Percentiles rank a stretch among this genome's conserved stretches.
phyloP scores from a whole-genome alignment of 768 basidiomycete genomes.

The Boletus huronensis region DNA sequence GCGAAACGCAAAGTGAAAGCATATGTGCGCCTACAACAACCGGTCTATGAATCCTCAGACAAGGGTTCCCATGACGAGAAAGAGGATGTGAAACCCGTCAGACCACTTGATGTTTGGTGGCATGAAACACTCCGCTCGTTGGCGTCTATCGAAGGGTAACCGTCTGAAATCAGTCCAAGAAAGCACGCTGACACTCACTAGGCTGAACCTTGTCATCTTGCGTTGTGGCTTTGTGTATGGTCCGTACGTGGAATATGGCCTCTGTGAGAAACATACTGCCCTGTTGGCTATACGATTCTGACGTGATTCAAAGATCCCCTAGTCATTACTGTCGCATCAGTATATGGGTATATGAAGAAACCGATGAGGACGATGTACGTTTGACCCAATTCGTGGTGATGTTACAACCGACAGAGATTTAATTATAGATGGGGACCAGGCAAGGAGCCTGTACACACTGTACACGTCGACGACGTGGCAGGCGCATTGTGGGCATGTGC shows the following conservation, averaged over 20 bases:
- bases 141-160: slow-evolving; percentile 67
- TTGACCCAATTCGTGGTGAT: neutral
- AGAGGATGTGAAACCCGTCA: slow-evolving; percentile 68
- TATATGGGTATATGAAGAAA: slow-evolving; percentile 79
- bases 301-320: slow-evolving; percentile 50
- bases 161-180: slow-evolving; percentile 4
- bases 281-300: slow-evolving; percentile 9
- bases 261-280: slow-evolving; percentile 42
- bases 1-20: slow-evolving; percentile 76
- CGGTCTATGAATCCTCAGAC: slow-evolving; percentile 72
- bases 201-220: slow-evolving; percentile 77
- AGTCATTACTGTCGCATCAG: slow-evolving; percentile 69
- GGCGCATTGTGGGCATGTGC: slow-evolving; percentile 74
- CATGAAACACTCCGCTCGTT: slow-evolving; percentile 78
- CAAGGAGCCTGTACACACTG: slow-evolving; percentile 67
- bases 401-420: slow-evolving; percentile 8
- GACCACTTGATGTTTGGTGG: slow-evolving; percentile 80
- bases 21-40: slow-evolving; percentile 72
- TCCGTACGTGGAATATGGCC: slow-evolving; percentile 71
- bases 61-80: slow-evolving; percentile 68
- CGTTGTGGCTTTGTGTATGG: slow-evolving; percentile 77
- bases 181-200: slow-evolving; percentile 28
- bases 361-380: slow-evolving; percentile 82
- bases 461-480: slow-evolving; percentile 79
- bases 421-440: slow-evolving; percentile 81